Evolutionary conservation across 352 stramenopile genomes (phyloP), one percentile per base, ranked within the genome.

Genomic region (Globisporangium spiculum): DNA sequence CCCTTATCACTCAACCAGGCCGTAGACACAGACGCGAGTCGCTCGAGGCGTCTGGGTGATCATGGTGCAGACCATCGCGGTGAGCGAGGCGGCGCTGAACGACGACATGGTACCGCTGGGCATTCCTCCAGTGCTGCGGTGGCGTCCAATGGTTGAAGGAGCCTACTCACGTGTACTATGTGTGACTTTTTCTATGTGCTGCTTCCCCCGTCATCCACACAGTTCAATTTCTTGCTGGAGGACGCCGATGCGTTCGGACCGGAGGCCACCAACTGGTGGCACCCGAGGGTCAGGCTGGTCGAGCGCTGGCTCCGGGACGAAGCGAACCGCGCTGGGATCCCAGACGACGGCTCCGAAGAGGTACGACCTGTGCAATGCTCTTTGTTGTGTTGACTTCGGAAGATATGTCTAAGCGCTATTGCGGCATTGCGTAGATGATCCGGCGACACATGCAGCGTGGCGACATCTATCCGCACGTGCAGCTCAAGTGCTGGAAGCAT

Each of bases 401-500:
- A 24, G 36, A 18, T 38, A 0, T 63, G 7, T 24, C 0, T 54
- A 30, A 46, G 38, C 38, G 14, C 14, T 34, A 20, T 9, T 32
- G 2, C 38, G 8, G 22, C 24, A 16, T 27, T 26, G 24, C 7
- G 26, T 63, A 94, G 86, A 90, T 90, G 73, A 86, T 92, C 55
- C 83, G 78, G 1, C 71, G 74, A 30, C 79, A 87, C 56, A 84
- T 94, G 52, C 81, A 92, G 44, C 83, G 87, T 2, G 84, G 87
- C 36, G 84, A 91, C 27, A 83, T 90, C 18, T 86, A 92, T 55
- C 74, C 84, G 26, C 71, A 78, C 38, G 74, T 71, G 34, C 83
- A 90, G 60, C 69, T 79, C 71, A 92, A 91, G 65, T 94, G 87
- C 67, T 94, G 84, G 87, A 88, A 84, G 27, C 78, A 94, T 58